phyloP scores from a whole-genome alignment of 805 yeast genomes.

The Ogataea sp. region DNA sequence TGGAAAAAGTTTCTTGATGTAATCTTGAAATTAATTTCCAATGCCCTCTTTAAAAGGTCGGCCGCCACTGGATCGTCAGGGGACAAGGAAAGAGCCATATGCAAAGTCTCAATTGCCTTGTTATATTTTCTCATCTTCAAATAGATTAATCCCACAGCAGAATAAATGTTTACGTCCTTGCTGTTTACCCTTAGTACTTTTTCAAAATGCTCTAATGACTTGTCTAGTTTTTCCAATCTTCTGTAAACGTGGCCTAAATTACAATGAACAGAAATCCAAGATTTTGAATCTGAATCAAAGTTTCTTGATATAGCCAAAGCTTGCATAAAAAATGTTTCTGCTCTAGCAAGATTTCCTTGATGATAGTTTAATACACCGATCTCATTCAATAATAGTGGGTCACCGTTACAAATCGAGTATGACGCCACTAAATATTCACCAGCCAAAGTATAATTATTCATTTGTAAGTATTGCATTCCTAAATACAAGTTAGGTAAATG shows the following conservation, averaged over 20 bases:
- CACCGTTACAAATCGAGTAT: conserved; percentile 69
- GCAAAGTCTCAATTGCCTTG: conserved; percentile 69
- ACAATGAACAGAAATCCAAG: conserved; percentile 79
- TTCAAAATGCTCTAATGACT: conserved; percentile 68
- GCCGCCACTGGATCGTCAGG: conserved; percentile 81
- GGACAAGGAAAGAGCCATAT: conserved; percentile 68
- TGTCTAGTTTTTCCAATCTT: conserved; percentile 48
- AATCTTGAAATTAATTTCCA: conserved; percentile 42
- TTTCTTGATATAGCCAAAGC: conserved; percentile 65
- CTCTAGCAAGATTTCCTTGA: conserved; percentile 53
- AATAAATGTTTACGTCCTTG: conserved; percentile 59
- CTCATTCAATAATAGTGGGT: conserved; percentile 85
- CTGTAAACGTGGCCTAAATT: conserved; percentile 88
- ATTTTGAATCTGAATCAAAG: conserved; percentile 69
- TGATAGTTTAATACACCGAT: conserved; percentile 89
- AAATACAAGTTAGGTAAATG: conserved; percentile 84
- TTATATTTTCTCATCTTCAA: conserved; percentile 56
- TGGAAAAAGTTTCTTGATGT: background rate
- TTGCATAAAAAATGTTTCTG: conserved; percentile 61
- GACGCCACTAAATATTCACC: conserved; percentile 79
- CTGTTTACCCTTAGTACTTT: conserved; percentile 65
- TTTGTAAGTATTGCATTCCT: conserved; percentile 93
- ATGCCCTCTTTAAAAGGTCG: conserved; percentile 73
- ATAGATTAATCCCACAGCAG: conserved; percentile 81
- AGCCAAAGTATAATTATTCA: conserved; percentile 75